Evolutionary conservation across 768 basidiomycete genomes (phyloP), one percentile per base, ranked within the genome.

Genomic region (Rhodotorula kratochvilovae): DNA sequence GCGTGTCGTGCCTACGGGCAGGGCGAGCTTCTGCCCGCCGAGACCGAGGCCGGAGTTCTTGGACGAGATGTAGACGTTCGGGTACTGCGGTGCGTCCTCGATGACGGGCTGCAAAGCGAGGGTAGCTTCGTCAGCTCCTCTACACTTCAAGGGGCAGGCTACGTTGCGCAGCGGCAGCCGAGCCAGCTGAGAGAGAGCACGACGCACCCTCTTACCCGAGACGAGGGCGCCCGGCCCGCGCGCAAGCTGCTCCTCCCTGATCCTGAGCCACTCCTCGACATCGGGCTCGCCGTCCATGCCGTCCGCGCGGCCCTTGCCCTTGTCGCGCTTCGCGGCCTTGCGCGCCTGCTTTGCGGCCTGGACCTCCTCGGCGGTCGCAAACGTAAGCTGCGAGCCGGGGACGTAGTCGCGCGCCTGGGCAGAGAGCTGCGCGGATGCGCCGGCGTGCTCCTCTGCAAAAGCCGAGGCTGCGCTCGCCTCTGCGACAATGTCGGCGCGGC

Each of bases 11-110:
- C 92, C 96, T 2, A 90, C 70, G 1, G 96, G 96, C 60, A 98
- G 80, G 78, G 87, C 83, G 77, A 91, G 90, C 76, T 88, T 89
- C 65, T 84, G 87, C 17, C 93, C 92, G 67, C 78, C 86, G 81
- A 74, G 88, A 84, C 90, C 90, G 21, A 92, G 79, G 72, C 88
- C 85, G 27, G 76, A 33, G 10, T 80, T 79, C 56, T 85, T 81
- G 7, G 83, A 83, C 10, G 92, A 87, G 16, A 89, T 87, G 79
- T 95, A 99, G 19, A 99, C 89, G 82, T 98, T 88, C 1, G 96
- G 96, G 66, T 83, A 81, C 33, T 77, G 73, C 27, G 91, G 85
- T 48, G 85, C 72, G 36, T 78, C 76, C 12, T 79, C 75, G 35
- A 77, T 46, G 10, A 78, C 72, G 5, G 68, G 35, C 79, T 77